Conservation (phyloP, 305 asterid genomes). For the Solanum hybrid region DNA sequence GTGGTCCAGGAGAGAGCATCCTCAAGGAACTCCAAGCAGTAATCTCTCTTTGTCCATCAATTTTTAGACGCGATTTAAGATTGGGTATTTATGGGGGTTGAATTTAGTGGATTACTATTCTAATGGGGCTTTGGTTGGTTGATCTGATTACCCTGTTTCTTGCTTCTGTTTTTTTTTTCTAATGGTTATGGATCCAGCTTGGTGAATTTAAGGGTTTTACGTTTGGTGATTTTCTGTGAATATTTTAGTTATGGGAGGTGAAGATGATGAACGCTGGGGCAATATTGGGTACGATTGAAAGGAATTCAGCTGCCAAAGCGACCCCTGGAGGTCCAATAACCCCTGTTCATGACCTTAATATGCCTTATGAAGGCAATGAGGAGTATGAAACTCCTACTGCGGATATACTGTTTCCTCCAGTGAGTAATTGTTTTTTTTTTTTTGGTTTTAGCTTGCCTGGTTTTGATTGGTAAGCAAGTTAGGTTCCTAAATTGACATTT, state of each 20-base stretch:
- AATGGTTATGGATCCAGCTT: slow-evolving; percentile 19
- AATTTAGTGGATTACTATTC: background rate
- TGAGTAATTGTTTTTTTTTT: slow-evolving; percentile 25
- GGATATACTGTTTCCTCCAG: slow-evolving; percentile 92
- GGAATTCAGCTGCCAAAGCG: slow-evolving; percentile 44
- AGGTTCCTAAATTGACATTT: background rate
- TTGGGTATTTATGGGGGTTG: background rate
- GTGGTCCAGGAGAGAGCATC: slow-evolving; percentile 80
- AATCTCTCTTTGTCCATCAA: slow-evolving; percentile 9
- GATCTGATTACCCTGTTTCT: background rate
- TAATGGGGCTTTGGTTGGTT: background rate
- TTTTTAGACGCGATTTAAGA: background rate
- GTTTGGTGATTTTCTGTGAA: slow-evolving; percentile 11
- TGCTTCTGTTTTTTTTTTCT: background rate
- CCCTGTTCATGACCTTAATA: slow-evolving; percentile 88
- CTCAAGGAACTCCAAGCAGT: slow-evolving; percentile 93
- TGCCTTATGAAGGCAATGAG: slow-evolving; percentile 90
- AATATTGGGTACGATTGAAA: slow-evolving; percentile 68
- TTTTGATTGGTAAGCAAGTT: background rate
- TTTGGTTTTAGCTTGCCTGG: background rate
- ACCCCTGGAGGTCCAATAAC: slow-evolving; percentile 48
- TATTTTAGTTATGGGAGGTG: slow-evolving; percentile 75
- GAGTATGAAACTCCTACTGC: slow-evolving; percentile 97
- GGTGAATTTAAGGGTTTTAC: slow-evolving; percentile 16
- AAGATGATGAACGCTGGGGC: slow-evolving; percentile 94